Evolutionary conservation across 768 basidiomycete genomes (phyloP).

Genomic region (Rhodotorula kratochvilovae): DNA sequence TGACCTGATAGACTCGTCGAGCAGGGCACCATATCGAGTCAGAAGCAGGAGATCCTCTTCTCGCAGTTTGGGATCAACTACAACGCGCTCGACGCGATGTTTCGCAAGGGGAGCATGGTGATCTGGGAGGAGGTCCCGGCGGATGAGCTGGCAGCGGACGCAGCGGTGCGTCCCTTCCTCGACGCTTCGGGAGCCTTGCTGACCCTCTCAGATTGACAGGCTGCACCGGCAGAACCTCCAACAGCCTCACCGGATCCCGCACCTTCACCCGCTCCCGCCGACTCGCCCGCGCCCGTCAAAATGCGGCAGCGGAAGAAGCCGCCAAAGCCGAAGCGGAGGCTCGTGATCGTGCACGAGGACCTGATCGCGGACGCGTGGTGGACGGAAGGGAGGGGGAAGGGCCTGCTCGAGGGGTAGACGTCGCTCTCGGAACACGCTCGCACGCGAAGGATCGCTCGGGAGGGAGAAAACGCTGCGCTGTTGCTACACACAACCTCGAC

Average conservation of each 20-base stretch:
- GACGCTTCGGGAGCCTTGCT: too few species aligned
- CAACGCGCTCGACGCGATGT: conserved; percentile 65
- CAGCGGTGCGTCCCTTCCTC: not conserved
- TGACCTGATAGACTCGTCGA: not conserved
- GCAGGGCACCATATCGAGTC: conserved; percentile 82
- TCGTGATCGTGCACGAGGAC: conserved; percentile 42
- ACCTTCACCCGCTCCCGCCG: not conserved
- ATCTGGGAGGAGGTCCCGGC: conserved; percentile 52
- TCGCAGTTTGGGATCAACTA: conserved; percentile 81
- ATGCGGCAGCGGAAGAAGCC: conserved; percentile 21
- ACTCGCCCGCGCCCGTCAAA: not conserved
- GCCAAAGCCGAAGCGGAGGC: conserved; percentile 1
- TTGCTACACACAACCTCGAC: not conserved
- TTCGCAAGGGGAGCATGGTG: conserved; percentile 77
- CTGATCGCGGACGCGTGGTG: conserved; percentile 42
- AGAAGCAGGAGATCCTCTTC: conserved; percentile 89
- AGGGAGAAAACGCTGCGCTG: not conserved
- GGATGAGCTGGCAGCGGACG: not conserved
- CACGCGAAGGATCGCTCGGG: not conserved
- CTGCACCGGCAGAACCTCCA: too few species aligned
- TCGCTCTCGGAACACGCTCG: not conserved
- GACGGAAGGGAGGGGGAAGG: conserved; percentile 28
- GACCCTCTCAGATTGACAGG: too few species aligned
- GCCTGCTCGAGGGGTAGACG: conserved; percentile 6
- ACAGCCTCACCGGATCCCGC: not conserved